Conservation (phyloP, 768 basidiomycete genomes). For the Roridomyces roridus region DNA sequence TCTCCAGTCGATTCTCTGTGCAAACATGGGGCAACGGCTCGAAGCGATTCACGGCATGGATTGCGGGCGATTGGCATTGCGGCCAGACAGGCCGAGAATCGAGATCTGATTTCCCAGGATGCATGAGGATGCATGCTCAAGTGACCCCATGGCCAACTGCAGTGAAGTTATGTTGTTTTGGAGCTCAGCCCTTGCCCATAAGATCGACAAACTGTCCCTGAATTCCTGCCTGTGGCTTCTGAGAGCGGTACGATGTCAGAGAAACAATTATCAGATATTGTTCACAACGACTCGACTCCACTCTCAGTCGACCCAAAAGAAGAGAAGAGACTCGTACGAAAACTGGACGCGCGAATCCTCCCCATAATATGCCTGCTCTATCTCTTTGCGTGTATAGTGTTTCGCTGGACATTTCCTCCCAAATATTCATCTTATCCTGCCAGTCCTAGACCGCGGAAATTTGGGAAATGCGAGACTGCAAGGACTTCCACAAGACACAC, state of each 20-base stretch:
- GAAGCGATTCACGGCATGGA: no score
- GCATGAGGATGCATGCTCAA: no score
- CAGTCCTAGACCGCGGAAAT: constrained; percentile 65
- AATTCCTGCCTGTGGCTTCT: no score
- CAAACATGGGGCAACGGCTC: no score
- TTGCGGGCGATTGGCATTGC: no score
- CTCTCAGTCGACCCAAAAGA: constrained; percentile 33
- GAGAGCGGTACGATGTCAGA: neutral
- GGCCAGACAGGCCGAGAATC: no score
- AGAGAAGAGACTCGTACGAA: constrained; percentile 63
- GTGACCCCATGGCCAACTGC: no score
- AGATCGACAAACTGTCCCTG: no score
- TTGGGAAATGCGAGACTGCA: constrained; percentile 81
- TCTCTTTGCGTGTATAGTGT: constrained; percentile 68
- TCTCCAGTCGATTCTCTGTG: no score
- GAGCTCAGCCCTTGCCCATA: no score
- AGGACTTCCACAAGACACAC: constrained; percentile 66
- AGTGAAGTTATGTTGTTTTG: no score
- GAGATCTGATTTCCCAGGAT: no score
- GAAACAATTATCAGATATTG: constrained; percentile 2
- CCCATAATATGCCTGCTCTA: constrained; percentile 77
- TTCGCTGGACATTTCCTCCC: neutral
- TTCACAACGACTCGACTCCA: neutral
- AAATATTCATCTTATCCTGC: neutral
- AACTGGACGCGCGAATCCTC: constrained; percentile 70